phyloP scores from a whole-genome alignment of 805 yeast genomes.

The Kodamaea hsintzibuensis region DNA sequence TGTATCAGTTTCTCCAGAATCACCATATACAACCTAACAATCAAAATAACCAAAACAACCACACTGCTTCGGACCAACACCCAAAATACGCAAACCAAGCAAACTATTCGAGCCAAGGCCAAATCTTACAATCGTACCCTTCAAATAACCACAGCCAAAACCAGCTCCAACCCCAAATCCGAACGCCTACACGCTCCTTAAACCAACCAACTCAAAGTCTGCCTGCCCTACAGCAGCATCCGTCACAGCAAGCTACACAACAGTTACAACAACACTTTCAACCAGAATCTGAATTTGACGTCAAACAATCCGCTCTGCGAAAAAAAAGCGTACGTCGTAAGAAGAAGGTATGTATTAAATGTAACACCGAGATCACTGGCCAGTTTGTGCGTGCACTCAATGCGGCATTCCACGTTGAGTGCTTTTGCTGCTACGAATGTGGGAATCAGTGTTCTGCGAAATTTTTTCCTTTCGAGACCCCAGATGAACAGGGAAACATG shows the following conservation, averaged over 20 bases:
- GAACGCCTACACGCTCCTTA: not conserved
- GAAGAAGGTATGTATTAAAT: constrained; percentile 35
- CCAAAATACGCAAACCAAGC: not conserved
- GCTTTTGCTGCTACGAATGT: constrained; percentile 88
- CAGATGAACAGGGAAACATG: constrained; percentile 41
- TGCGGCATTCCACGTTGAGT: constrained; percentile 77
- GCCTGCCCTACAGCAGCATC: not conserved
- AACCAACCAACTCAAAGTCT: not conserved
- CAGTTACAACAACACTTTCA: constrained; percentile 1
- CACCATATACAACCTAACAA: not conserved
- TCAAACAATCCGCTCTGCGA: constrained; percentile 1
- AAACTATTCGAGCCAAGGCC: not conserved
- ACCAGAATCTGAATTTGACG: constrained; percentile 6
- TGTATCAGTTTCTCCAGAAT: not conserved
- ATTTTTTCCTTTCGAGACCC: constrained; percentile 75
- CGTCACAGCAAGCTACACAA: not conserved
- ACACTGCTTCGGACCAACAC: not conserved
- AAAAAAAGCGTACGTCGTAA: constrained; percentile 18
- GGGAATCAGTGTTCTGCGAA: constrained; percentile 77
- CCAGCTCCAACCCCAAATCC: not conserved
- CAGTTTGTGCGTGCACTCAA: constrained; percentile 85
- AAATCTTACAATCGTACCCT: not conserved
- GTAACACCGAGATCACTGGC: constrained; percentile 47
- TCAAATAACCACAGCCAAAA: not conserved
- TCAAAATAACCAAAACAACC: constrained; percentile 3